Percentiles rank a stretch among this genome's conserved stretches.
These are phyloP conservation scores for Candida sp. DNA, from an alignment of 1,139 yeast species.

Conservation along the genomic window DNA sequence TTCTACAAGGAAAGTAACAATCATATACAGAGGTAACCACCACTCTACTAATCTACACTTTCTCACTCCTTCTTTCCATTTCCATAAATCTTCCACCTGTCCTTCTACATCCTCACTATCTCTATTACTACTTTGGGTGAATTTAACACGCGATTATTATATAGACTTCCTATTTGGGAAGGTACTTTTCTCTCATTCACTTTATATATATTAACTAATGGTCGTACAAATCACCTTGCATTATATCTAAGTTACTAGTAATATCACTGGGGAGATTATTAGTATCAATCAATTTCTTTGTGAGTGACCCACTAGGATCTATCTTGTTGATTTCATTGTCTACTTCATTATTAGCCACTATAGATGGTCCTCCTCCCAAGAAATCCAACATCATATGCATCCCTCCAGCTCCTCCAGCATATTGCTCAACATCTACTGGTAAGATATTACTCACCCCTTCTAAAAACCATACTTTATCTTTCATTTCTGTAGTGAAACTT, in stretches of 20 bases:
- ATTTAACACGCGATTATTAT: not conserved
- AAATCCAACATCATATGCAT: slow-evolving; percentile 90
- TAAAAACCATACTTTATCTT: slow-evolving; percentile 88
- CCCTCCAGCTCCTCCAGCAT: slow-evolving; percentile 81
- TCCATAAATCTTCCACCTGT: no score
- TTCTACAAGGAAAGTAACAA: no score
- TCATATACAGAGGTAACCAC: no score
- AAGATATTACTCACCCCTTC: slow-evolving; percentile 88
- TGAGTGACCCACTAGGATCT: slow-evolving; percentile 35
- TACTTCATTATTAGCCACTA: slow-evolving; percentile 38
- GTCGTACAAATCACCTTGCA: slow-evolving; percentile 33
- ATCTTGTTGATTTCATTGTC: slow-evolving; percentile 45
- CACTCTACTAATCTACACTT: no score
- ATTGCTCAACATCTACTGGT: slow-evolving; percentile 81
- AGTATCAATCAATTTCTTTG: slow-evolving; percentile 48
- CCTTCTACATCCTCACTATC: not conserved
- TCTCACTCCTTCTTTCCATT: no score
- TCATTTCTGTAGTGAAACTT: slow-evolving; percentile 80
- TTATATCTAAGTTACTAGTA: slow-evolving; percentile 44
- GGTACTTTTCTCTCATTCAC: not conserved
- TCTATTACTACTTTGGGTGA: not conserved
- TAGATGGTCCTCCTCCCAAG: slow-evolving; percentile 66
- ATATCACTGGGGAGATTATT: slow-evolving; percentile 57
- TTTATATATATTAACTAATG: not conserved
- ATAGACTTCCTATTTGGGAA: not conserved